Conservation (phyloP, 1,284 basidiomycete species). For the Malassezia restricta region DNA sequence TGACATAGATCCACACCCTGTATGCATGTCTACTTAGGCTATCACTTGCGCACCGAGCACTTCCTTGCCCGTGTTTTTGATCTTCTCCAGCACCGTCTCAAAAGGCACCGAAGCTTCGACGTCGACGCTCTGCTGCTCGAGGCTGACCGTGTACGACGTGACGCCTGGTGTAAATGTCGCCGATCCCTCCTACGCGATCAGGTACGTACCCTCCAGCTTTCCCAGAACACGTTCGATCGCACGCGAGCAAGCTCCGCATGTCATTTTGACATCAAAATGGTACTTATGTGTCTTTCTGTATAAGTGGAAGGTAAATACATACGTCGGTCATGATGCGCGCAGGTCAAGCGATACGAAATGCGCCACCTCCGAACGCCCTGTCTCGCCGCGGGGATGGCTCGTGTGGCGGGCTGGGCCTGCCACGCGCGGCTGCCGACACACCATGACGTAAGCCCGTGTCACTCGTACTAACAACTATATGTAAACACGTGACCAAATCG, state of each 20-base stretch:
- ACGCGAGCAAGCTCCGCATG: slow-evolving; percentile 66
- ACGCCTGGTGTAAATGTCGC: slow-evolving; percentile 17
- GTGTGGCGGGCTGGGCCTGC: not conserved
- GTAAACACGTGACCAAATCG: slow-evolving; percentile 7
- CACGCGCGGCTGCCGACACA: not conserved
- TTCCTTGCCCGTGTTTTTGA: slow-evolving; percentile 78
- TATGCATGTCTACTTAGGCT: not conserved
- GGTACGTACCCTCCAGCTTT: slow-evolving; percentile 55
- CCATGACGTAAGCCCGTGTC: not conserved
- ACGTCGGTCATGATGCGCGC: slow-evolving; percentile 2
- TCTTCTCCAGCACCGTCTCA: slow-evolving; percentile 59
- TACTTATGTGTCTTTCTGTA: slow-evolving; percentile 46
- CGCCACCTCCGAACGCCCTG: no score
- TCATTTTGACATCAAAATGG: slow-evolving; percentile 64
- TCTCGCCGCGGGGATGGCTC: not conserved
- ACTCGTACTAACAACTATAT: slow-evolving; percentile 10
- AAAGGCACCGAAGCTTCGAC: slow-evolving; percentile 58
- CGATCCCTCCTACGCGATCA: not conserved
- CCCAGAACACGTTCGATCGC: slow-evolving; percentile 62
- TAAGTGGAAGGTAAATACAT: not conserved
- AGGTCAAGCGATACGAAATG: not conserved
- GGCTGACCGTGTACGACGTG: slow-evolving; percentile 50
- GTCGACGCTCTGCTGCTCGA: slow-evolving; percentile 60
- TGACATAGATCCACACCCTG: not conserved
- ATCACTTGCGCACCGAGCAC: slow-evolving; percentile 40